Conservation (phyloP, 2,329 filamentous ascomycete species). For the Aciculosporium take region DNA sequence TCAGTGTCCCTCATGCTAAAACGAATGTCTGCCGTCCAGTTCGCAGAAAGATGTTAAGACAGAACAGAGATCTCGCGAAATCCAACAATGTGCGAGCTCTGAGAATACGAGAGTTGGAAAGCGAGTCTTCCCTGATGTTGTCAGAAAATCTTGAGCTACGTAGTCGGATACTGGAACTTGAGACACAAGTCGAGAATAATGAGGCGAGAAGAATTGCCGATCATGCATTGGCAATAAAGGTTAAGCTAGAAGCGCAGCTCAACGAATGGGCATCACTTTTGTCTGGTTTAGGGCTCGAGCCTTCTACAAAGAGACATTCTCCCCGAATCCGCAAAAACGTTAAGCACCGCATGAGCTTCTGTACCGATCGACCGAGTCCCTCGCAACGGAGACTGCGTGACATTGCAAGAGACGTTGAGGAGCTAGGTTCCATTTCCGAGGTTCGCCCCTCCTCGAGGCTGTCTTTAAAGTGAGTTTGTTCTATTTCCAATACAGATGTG, state of each 20-base stretch:
- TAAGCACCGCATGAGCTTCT: conserved; percentile 27
- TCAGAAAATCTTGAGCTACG: conserved; percentile 67
- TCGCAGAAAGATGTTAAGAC: conserved; percentile 63
- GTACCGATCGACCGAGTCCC: conserved; percentile 28
- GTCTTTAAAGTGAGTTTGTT: conserved; percentile 47
- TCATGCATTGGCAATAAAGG: conserved; percentile 54
- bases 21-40: conserved; percentile 37
- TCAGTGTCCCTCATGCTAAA: not conserved
- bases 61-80: conserved; percentile 72
- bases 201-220: conserved; percentile 45
- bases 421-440: conserved; percentile 46
- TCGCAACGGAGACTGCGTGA: conserved; percentile 43
- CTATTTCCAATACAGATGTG: not conserved
- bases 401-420: conserved; percentile 39
- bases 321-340: conserved; percentile 26
- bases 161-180: conserved; percentile 53
- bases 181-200: conserved; percentile 51
- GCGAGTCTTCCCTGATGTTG: conserved; percentile 58
- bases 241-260: conserved; percentile 57
- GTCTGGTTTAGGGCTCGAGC: conserved; percentile 47
- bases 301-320: conserved; percentile 35
- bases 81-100: conserved; percentile 65
- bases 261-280: conserved; percentile 55
- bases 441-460: conserved; percentile 52
- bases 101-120: conserved; percentile 62